A percentile compares a stretch with the other conserved stretches of the same genome.
phyloP scores from a whole-genome alignment of 202 grass and related monocot species.

The Saccharum hybrid region DNA sequence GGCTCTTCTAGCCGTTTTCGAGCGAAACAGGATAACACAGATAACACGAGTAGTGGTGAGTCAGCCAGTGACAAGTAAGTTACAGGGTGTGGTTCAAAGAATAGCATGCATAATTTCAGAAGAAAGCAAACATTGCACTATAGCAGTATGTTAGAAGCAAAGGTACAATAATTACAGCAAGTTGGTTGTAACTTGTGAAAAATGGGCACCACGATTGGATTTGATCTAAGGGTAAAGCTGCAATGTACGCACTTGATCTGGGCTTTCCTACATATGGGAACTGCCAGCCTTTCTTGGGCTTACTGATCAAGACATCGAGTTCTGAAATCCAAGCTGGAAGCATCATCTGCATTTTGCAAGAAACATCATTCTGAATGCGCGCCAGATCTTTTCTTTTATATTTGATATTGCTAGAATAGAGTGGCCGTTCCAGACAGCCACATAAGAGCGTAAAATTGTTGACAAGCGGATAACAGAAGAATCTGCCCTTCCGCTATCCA shows the following conservation, averaged over 20 bases:
- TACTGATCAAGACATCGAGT: constrained; percentile 34
- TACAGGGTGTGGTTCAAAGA: too few relatives aligned
- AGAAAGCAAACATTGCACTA: too few relatives aligned
- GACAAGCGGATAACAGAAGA: constrained; percentile 5
- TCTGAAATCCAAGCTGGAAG: constrained; percentile 26
- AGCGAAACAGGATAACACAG: too few relatives aligned
- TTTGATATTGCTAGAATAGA: background rate
- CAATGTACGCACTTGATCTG: constrained; percentile 16
- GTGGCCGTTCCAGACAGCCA: background rate
- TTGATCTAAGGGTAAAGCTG: constrained; percentile 44
- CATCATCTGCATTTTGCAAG: constrained; percentile 7
- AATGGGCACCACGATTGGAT: constrained; percentile 24
- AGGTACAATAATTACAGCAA: too few relatives aligned
- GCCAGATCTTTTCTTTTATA: background rate
- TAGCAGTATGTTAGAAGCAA: too few relatives aligned
- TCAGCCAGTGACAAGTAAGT: too few relatives aligned
- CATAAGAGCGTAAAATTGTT: background rate
- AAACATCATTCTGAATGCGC: background rate
- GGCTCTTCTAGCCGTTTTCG: too few relatives aligned
- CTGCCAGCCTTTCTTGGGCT: constrained; percentile 35
- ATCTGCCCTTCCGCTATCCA: constrained; percentile 19
- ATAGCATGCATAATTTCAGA: too few relatives aligned
- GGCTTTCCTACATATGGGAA: constrained; percentile 21
- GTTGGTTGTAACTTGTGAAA: too few relatives aligned
- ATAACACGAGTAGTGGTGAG: too few relatives aligned